Evolutionary conservation across 2,329 filamentous ascomycete species (phyloP), one percentile per base, ranked within the genome.

Genomic region (Botrytis pseudocinerea): DNA sequence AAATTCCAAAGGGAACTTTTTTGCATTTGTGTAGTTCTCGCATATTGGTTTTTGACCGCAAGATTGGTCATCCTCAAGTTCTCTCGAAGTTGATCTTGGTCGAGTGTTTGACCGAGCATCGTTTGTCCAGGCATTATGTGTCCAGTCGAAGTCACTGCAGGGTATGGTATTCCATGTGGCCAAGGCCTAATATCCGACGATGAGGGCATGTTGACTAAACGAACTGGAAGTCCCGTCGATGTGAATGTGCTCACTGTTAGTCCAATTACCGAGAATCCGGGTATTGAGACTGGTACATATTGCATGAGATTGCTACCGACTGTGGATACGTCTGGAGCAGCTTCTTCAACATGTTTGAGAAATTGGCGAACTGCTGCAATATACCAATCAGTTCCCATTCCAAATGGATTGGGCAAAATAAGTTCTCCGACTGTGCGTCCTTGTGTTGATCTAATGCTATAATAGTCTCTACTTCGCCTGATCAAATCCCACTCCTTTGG

Each of bases 331-430:
- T 51, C 44, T 16, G 63, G 63, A n/a, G 3, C 18, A 6, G 18
- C 44, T 3, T 51, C 12, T 35, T 51, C 32, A n/a, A 66, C 32
- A 4, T 51, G 46, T 5, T 10, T 9, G 12, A 66, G 7, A 28
- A 66, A 66, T 10, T 28, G 22, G 32, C 32, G 44, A 2, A 66
- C 16, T 10, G 63, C 63, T 28, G 63, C 63, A 38, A 38, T 12
- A 10, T 51, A 38, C 63, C 63, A 66, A 51, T 66, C 63, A 1
- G 35, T 46, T 38, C 63, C 44, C 63, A 66, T 66, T n/a, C 44
- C 63, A 9, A 66, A 66, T 48, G 63, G 63, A 40, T 40, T 66
- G n/a, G 63, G 63, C 18, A 66, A 35, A 2, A 66, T 51, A 6
- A 8, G 16, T 38, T 66, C 1, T 18, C 16, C 22, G 12, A 8